These are phyloP conservation scores for Cordia subcordata DNA, from an alignment of 257 asterid genomes.

Conservation along the genomic window DNA sequence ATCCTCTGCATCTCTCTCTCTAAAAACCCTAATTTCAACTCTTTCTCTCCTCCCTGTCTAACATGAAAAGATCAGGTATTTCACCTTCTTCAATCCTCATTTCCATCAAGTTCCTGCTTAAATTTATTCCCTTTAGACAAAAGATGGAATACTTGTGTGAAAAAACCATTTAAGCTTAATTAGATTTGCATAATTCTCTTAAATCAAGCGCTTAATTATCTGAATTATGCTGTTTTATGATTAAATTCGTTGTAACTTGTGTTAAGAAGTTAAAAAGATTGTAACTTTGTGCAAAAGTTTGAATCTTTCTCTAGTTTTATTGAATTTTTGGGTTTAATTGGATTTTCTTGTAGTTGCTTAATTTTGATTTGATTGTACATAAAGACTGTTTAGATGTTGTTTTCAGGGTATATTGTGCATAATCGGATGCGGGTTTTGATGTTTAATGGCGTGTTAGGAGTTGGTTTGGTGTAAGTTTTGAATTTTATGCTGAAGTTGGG, in stretches of 20 bases:
- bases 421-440: conserved; percentile 24
- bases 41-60: conserved; percentile 15
- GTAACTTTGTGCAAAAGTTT: conserved; percentile 8
- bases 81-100: conserved; percentile 19
- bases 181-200: conserved; percentile 30
- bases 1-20: conserved; percentile 23
- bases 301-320: conserved; percentile 10
- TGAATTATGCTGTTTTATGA: conserved; percentile 22
- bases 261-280: conserved; percentile 3
- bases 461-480: conserved; percentile 12
- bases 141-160: not conserved
- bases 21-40: conserved; percentile 58
- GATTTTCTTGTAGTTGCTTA: conserved; percentile 16
- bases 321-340: conserved; percentile 16
- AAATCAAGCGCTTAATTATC: conserved; percentile 21
- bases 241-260: not conserved
- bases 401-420: conserved; percentile 20
- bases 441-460: conserved; percentile 7
- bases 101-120: conserved; percentile 12
- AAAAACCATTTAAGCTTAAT: conserved; percentile 13
- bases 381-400: conserved; percentile 16
- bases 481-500: conserved; percentile 24
- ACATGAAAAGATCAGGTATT: conserved; percentile 44
- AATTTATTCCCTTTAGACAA: not conserved
- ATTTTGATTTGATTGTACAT: conserved; percentile 14